phyloP scores from a whole-genome alignment of 495 filamentous ascomycete species.

The Podospora pseudocomata region DNA sequence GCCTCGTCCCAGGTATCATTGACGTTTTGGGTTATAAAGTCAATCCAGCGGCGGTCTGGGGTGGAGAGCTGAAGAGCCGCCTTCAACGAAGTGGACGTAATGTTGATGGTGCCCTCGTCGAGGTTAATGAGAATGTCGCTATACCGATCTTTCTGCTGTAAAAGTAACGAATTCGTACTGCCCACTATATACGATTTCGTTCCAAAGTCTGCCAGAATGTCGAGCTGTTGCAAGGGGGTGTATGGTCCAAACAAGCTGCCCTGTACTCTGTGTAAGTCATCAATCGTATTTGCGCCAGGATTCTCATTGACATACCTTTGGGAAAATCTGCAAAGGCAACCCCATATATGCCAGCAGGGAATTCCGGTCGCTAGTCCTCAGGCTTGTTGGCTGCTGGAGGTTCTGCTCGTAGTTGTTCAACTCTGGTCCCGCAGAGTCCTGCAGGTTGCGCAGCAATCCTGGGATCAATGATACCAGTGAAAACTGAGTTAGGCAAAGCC shows the following conservation, averaged over 20 bases:
- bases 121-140: constrained; percentile 96
- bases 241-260: constrained; percentile 96
- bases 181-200: constrained; percentile 98
- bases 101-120: constrained; percentile 81
- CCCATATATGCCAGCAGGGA: constrained; percentile 94
- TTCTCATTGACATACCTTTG: constrained; percentile 56
- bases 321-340: constrained; percentile 89
- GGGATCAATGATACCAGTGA: constrained; percentile 92
- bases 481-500: constrained; percentile 97
- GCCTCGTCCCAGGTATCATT: constrained; percentile 94
- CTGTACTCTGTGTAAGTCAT: constrained; percentile 35
- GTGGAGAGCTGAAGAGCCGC: constrained; percentile 74
- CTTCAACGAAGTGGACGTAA: constrained; percentile 74
- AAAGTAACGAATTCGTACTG: constrained; percentile 87
- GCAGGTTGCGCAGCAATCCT: constrained; percentile 75
- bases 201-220: constrained; percentile 86
- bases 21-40: constrained; percentile 87
- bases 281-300: not conserved
- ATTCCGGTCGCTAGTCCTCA: constrained; percentile 85
- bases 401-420: constrained; percentile 77
- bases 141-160: constrained; percentile 96
- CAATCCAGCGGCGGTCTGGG: constrained; percentile 93
- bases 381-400: constrained; percentile 72
- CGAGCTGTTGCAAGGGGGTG: constrained; percentile 92
- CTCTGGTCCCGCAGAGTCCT: constrained; percentile 90